These are phyloP conservation scores for Xylariaceae sp. DNA, from an alignment of 2,329 filamentous ascomycete species.

Conservation along the genomic window DNA sequence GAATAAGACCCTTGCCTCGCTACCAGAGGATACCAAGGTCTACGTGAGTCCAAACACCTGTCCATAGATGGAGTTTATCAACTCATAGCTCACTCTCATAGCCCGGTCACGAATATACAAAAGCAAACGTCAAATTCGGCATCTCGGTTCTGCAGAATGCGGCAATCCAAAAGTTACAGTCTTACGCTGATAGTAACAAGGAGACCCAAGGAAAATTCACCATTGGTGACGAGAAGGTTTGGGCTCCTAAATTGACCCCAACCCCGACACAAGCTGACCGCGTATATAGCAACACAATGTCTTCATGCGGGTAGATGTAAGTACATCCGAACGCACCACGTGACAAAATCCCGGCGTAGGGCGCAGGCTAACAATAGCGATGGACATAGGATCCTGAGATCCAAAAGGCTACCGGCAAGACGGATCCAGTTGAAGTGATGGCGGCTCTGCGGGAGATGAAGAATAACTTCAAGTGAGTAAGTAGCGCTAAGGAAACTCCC, in stretches of 20 bases:
- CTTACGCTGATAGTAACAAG: conserved; percentile 74
- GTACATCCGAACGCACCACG: conserved; percentile 22
- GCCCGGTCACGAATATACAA: conserved; percentile 99
- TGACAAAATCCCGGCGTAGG: too few species aligned
- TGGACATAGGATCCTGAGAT: conserved; percentile 69
- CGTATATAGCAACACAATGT: conserved; percentile 78
- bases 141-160: conserved; percentile 72
- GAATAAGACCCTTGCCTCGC: conserved; percentile 74
- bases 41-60: conserved; percentile 58
- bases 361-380: conserved; percentile 10
- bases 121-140: conserved; percentile 87
- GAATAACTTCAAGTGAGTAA: conserved; percentile 66
- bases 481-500: conserved; percentile 18
- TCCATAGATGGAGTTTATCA: background rate
- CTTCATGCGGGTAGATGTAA: conserved; percentile 84
- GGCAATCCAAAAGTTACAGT: conserved; percentile 71
- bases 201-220: conserved; percentile 95
- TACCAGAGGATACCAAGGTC: conserved; percentile 89
- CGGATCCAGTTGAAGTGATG: conserved; percentile 81
- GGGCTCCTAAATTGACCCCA: conserved; percentile 7
- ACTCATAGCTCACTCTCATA: conserved; percentile 32
- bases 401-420: conserved; percentile 79
- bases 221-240: conserved; percentile 93
- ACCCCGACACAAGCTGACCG: conserved; percentile 5
- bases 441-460: conserved; percentile 84